Evolutionary conservation across 495 filamentous ascomycete species (phyloP).

Genomic region (Aspergillus wentii): DNA sequence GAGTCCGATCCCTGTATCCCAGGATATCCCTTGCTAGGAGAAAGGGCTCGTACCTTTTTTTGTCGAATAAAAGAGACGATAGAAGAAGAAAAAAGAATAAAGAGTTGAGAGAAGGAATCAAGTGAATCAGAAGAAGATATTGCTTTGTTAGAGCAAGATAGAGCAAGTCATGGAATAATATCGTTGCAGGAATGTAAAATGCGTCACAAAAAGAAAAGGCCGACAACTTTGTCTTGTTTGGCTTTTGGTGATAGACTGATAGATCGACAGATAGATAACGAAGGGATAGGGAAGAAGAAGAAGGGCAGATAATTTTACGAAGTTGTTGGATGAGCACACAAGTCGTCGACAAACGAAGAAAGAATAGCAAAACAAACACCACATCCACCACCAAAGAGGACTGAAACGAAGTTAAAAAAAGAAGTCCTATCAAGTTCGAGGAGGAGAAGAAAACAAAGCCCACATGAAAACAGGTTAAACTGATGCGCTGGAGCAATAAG

Average conservation of each 20-base stretch:
- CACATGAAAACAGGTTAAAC: conserved; percentile 1
- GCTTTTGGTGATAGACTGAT: too few species aligned
- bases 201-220: conserved; percentile 17
- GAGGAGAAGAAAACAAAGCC: conserved; percentile 1
- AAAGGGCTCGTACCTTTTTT: too few species aligned
- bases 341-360: too few species aligned
- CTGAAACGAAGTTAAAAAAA: too few species aligned
- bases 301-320: neutral
- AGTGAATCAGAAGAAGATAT: neutral
- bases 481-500: too few species aligned
- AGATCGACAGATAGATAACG: conserved; percentile 19
- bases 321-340: too few species aligned
- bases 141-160: conserved; percentile 6
- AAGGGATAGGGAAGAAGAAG: conserved; percentile 13
- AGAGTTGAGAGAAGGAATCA: conserved; percentile 4
- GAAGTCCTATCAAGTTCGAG: conserved; percentile 1
- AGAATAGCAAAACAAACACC: neutral
- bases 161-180: conserved; percentile 25
- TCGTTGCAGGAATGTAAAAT: conserved; percentile 24
- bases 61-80: conserved; percentile 7
- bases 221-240: conserved; percentile 4
- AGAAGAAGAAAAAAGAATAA: conserved; percentile 6
- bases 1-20: too few species aligned
- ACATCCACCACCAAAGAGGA: too few species aligned
- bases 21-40: too few species aligned